Conservation (phyloP, 2,329 filamentous ascomycete genomes). For the Diplodia corticola region DNA sequence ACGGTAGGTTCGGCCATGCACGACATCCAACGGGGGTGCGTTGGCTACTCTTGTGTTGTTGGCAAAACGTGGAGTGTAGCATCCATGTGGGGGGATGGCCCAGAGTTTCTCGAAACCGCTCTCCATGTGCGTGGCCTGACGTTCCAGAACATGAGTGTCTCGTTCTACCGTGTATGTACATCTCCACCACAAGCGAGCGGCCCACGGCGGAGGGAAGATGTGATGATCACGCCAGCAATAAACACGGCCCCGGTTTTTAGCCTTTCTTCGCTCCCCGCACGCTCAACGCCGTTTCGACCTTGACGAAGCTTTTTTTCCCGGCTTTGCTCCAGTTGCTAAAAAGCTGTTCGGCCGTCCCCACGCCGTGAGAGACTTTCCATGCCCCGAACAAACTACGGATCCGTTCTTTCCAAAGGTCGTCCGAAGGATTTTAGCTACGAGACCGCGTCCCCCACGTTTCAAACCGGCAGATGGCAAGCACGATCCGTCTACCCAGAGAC, state of each 20-base stretch:
- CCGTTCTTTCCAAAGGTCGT: not conserved
- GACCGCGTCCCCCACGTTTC: not conserved
- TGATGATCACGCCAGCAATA: not conserved
- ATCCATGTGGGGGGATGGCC: not conserved
- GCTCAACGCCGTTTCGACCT: not conserved
- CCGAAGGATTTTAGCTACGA: not conserved
- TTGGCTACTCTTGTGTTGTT: not conserved
- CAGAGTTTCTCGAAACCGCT: not conserved
- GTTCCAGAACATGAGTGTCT: not conserved
- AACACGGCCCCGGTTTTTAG: not conserved
- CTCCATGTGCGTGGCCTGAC: not conserved
- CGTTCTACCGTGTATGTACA: too few relatives aligned
- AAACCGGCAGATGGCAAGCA: not conserved
- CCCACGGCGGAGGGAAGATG: not conserved
- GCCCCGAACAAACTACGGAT: not conserved
- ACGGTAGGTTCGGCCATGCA: not conserved
- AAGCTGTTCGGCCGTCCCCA: not conserved
- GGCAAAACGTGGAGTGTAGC: not conserved
- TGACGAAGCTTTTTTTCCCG: not conserved
- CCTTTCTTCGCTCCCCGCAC: not conserved
- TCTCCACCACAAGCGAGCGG: too few relatives aligned
- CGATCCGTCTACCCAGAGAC: not conserved
- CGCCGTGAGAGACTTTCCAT: not conserved
- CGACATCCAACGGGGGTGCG: not conserved
- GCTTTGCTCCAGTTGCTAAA: not conserved